A percentile compares a stretch with the other conserved stretches of the same genome.
Conservation (phyloP, 441 rosid species). For the Erysimum pusillum region DNA sequence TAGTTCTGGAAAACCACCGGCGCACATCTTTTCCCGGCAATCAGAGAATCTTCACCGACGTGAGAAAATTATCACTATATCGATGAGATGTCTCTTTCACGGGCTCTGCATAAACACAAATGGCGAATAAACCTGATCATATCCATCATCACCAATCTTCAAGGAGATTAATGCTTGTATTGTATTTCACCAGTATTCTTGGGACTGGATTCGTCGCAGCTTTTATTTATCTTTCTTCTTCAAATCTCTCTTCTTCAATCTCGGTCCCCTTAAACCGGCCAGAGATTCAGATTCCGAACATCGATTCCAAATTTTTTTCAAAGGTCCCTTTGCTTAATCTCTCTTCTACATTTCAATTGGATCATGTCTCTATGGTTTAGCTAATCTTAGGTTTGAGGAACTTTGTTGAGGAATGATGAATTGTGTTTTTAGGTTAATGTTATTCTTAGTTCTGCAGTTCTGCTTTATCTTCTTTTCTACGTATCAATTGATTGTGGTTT, state of each 20-base stretch:
- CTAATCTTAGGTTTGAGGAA: no score
- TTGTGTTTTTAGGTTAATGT: conserved; percentile 3
- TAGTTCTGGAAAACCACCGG: no score
- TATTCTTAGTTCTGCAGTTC: not conserved
- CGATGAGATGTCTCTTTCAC: conserved; percentile 25
- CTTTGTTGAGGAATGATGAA: not conserved
- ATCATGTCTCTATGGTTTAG: not conserved
- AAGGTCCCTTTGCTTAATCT: conserved; percentile 39
- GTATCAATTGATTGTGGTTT: conserved; percentile 7
- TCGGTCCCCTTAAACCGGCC: conserved; percentile 50
- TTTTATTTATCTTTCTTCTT: conserved; percentile 62
- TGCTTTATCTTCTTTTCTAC: not conserved
- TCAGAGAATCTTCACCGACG: conserved; percentile 41
- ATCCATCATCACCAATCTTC: conserved; percentile 23
- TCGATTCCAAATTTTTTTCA: conserved; percentile 6
- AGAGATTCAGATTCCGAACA: conserved; percentile 43
- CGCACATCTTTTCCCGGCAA: no score
- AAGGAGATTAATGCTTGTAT: conserved; percentile 49
- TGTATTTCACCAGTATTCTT: conserved; percentile 51
- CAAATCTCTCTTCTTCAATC: conserved; percentile 47
- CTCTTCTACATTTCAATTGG: not conserved
- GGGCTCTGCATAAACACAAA: conserved; percentile 31
- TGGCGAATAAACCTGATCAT: conserved; percentile 50
- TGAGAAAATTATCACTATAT: conserved; percentile 2
- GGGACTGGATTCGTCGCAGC: conserved; percentile 54